Conservation (phyloP, 495 filamentous ascomycete genomes). For the Penicillium herquei region DNA sequence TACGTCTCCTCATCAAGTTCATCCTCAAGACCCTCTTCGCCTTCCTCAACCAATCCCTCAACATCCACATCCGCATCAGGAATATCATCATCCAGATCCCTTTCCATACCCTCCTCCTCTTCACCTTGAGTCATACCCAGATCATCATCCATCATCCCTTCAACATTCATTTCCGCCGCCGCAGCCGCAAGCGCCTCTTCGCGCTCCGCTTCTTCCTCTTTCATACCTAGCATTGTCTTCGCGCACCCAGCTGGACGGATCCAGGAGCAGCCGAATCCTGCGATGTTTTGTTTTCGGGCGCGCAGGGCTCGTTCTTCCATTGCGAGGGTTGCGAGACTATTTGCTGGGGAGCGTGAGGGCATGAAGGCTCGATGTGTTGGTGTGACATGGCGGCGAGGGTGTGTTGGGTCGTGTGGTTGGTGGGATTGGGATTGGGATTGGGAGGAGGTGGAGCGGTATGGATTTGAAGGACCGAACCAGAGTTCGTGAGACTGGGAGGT, state of each 20-base stretch:
- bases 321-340: conserved; percentile 57
- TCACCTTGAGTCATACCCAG: conserved; percentile 23
- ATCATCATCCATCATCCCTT: conserved; percentile 40
- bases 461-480: conserved; percentile 62
- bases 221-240: conserved; percentile 74
- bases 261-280: conserved; percentile 74
- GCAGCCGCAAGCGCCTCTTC: conserved; percentile 74
- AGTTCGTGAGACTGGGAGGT: conserved; percentile 60
- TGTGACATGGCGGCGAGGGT: conserved; percentile 31
- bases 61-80: conserved; percentile 44
- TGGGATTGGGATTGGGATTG: conserved; percentile 12
- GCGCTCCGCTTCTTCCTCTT: conserved; percentile 74
- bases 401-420: conserved; percentile 12
- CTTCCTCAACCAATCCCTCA: conserved; percentile 42
- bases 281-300: conserved; percentile 67
- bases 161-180: conserved; percentile 64
- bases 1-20: conserved; percentile 40
- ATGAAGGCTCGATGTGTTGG: conserved; percentile 25
- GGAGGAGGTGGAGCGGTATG: conserved; percentile 34
- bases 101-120: conserved; percentile 40
- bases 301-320: conserved; percentile 67
- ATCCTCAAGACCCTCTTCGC: conserved; percentile 40
- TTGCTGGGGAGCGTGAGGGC: conserved; percentile 26
- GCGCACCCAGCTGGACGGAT: conserved; percentile 71
- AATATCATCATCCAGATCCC: conserved; percentile 50